Conservation (phyloP, 2,329 filamentous ascomycete species). For the Nemania sp. region DNA sequence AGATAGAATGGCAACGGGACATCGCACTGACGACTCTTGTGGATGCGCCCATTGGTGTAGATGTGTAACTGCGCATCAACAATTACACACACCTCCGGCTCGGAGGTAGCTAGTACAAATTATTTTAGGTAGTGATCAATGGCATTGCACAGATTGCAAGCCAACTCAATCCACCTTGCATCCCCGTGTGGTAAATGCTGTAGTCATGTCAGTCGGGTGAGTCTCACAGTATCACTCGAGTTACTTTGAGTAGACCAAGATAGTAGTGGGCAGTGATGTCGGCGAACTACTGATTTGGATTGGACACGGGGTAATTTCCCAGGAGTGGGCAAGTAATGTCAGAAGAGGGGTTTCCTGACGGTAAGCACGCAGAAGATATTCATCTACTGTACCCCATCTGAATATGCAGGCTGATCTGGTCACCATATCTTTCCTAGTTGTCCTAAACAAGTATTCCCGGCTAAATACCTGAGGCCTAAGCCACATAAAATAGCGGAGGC, state of each 20-base stretch:
- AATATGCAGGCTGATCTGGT: neutral
- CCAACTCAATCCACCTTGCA: neutral
- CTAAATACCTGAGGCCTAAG: constrained; percentile 12
- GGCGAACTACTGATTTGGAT: neutral
- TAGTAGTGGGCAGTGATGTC: neutral
- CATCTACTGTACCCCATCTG: neutral
- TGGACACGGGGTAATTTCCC: neutral
- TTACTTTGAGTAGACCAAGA: neutral
- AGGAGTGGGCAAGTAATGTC: neutral
- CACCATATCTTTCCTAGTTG: neutral
- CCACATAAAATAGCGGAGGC: neutral
- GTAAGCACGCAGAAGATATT: neutral
- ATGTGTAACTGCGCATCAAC: constrained; percentile 22
- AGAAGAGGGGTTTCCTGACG: neutral
- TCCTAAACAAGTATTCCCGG: neutral
- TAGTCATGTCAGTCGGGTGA: neutral
- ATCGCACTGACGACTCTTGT: constrained; percentile 41
- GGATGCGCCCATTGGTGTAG: constrained; percentile 29
- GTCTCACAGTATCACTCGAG: neutral
- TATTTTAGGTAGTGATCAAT: constrained; percentile 39
- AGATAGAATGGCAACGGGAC: constrained; percentile 30
- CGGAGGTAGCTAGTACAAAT: constrained; percentile 22
- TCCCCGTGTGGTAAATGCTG: neutral
- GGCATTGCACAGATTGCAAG: constrained; percentile 32
- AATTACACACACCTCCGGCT: constrained; percentile 25